Evolutionary conservation across 1,284 basidiomycete genomes (phyloP), one percentile per base, ranked within the genome.

Genomic region (Rhodotorula sp.): DNA sequence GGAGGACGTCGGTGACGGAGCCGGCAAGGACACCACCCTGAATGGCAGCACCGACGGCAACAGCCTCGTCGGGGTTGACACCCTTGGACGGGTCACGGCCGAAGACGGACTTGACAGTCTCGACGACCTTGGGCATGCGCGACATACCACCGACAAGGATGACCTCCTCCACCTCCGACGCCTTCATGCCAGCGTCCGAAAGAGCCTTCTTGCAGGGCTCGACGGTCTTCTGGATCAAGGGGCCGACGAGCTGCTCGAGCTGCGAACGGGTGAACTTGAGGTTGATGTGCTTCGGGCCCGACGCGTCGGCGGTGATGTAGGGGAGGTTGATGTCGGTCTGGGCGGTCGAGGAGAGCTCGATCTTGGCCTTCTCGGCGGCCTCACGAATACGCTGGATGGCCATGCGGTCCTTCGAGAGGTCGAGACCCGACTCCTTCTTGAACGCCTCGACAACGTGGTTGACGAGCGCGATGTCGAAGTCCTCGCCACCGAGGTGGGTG

Each of bases 351-450:
- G 94, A 97, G 30, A 98, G 85, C 81, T 98, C 95, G 69, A 96
- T 96, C 87, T 99, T 99, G 76, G 95, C 95, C 85, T 98, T 97
- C 86, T 98, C 95, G 37, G 94, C 93, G 37, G 95, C 95, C 82
- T 98, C 95, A 80, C 95, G 92, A 77, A 99, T 92, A 83, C 95
- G 93, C 82, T 98, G 95, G 77, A 99, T 92, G n/a, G 95, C 94
- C 89, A 97, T 96, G 66, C 89, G 87, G 81, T 99, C 95, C 75
- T 86, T 84, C 76, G 84, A 85, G 57, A 98, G 87, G 80, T 93
- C 89, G 74, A 90, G 85, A 62, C 92, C 90, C 11, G 85, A 85
- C 80, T 94, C 89, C 84, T 94, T 95, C 88, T 97, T 91, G 89
- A 97, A 98, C 81, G 94, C 90, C 71, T 86, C 84, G 64, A 97